phyloP scores from a whole-genome alignment of 176 grass and related monocot species.

The Eleusine indica region DNA sequence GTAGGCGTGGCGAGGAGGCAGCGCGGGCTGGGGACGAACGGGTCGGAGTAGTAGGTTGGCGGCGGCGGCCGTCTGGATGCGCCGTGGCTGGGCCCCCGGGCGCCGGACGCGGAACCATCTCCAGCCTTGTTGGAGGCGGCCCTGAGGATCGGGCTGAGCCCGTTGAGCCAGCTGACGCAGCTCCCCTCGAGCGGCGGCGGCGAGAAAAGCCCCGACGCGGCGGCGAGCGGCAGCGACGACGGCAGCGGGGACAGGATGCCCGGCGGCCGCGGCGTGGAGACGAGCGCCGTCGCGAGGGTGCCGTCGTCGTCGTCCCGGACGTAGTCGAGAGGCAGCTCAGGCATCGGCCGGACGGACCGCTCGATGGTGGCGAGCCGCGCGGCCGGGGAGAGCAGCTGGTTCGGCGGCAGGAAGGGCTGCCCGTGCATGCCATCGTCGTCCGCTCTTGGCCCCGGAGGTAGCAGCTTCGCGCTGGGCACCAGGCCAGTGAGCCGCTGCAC shows the following conservation, averaged over 20 bases:
- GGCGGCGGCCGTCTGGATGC: slow-evolving; percentile 2
- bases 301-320: slow-evolving; percentile 23
- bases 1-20: slow-evolving; percentile 65
- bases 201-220: slow-evolving; percentile 63
- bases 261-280: slow-evolving; percentile 22
- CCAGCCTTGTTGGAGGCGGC: slow-evolving; percentile 17
- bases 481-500: slow-evolving; percentile 82
- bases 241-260: slow-evolving; percentile 85
- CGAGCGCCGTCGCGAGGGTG: background rate
- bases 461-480: background rate
- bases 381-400: slow-evolving; percentile 65
- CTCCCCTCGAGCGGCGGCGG: slow-evolving; percentile 62
- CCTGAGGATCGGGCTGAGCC: slow-evolving; percentile 69
- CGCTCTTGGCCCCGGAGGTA: too few species aligned
- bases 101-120: background rate
- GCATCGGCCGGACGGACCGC: slow-evolving; percentile 49
- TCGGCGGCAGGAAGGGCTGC: slow-evolving; percentile 30
- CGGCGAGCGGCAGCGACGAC: slow-evolving; percentile 56
- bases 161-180: slow-evolving; percentile 63
- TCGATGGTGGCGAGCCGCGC: slow-evolving; percentile 79
- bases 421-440: background rate
- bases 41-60: slow-evolving; percentile 54
- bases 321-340: slow-evolving; percentile 7
- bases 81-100: slow-evolving; percentile 17
- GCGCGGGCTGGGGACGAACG: slow-evolving; percentile 62